Evolutionary conservation across 1,284 basidiomycete species (phyloP).

Genomic region (Ceratobasidium sp.): DNA sequence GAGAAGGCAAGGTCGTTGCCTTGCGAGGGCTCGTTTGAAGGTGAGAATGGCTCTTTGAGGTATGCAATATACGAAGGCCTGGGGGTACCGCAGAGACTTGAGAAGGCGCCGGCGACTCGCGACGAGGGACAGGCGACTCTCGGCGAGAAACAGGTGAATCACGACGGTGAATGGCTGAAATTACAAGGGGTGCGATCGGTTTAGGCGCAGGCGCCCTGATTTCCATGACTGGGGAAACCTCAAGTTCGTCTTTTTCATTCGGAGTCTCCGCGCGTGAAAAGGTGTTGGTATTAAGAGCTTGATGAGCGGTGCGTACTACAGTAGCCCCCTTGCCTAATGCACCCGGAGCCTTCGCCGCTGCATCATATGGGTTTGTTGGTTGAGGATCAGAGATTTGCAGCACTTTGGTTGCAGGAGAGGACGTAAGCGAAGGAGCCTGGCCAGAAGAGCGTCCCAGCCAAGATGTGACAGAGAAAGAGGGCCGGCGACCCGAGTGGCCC

Average conservation of each 20-base stretch:
- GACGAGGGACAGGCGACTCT: constrained; percentile 43
- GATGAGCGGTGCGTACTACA: constrained; percentile 77
- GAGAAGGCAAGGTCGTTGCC: neutral
- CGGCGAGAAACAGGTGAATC: neutral
- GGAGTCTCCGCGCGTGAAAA: constrained; percentile 11
- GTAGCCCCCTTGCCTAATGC: constrained; percentile 72
- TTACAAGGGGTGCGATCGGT: neutral
- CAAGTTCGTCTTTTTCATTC: constrained; percentile 31
- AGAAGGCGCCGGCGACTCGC: constrained; percentile 21
- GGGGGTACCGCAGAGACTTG: constrained; percentile 10
- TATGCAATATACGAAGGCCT: constrained; percentile 27
- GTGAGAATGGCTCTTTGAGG: constrained; percentile 32
- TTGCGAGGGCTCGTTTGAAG: constrained; percentile 14
- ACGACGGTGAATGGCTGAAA: neutral
- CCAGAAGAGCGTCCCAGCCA: constrained; percentile 52
- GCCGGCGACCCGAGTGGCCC: constrained; percentile 7
- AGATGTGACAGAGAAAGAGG: constrained; percentile 47
- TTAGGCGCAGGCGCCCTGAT: constrained; percentile 51
- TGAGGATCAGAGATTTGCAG: constrained; percentile 71
- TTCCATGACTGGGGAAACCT: neutral
- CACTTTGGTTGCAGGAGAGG: constrained; percentile 56
- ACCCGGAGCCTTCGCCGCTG: constrained; percentile 56
- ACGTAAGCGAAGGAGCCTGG: constrained; percentile 50
- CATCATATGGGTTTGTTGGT: constrained; percentile 54
- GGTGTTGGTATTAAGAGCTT: constrained; percentile 61